Percentiles rank a stretch among this genome's conserved stretches.
Conservation (phyloP, 2,329 filamentous ascomycete genomes). For the Sarocladium strictum region DNA sequence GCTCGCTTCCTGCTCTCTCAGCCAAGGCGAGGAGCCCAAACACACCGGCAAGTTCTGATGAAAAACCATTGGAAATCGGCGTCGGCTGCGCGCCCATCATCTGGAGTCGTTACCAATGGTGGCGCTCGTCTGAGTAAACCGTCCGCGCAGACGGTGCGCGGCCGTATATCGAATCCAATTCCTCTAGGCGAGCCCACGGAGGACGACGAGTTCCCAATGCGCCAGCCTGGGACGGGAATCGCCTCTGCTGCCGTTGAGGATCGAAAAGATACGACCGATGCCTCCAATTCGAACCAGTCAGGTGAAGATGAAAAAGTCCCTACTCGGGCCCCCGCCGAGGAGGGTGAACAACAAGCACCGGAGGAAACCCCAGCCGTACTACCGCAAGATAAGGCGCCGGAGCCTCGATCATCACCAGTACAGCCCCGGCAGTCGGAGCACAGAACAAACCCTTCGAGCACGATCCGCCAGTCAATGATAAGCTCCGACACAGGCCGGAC, state of each 20-base stretch:
- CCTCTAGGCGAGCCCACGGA: conserved; percentile 41
- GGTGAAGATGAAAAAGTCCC: conserved; percentile 2
- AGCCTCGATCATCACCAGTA: background rate
- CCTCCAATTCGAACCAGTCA: background rate
- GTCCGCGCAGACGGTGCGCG: conserved; percentile 32
- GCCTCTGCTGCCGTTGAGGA: conserved; percentile 24
- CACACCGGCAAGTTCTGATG: background rate
- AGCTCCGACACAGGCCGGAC: conserved; percentile 27
- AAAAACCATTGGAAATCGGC: conserved; percentile 4
- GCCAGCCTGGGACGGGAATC: conserved; percentile 33
- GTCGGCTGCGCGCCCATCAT: conserved; percentile 3
- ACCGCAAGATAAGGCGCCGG: background rate
- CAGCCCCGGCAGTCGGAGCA: conserved; percentile 2
- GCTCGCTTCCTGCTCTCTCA: background rate
- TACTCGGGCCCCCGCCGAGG: background rate
- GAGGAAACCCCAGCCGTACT: background rate
- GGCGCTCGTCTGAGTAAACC: conserved; percentile 4
- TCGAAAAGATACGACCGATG: conserved; percentile 14
- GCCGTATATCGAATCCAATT: conserved; percentile 57
- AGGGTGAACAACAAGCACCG: background rate
- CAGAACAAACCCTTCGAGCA: conserved; percentile 25
- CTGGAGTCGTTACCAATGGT: conserved; percentile 1
- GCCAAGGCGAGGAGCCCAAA: background rate
- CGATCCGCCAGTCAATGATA: conserved; percentile 40
- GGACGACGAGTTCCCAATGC: conserved; percentile 49